Conservation (phyloP, 139 green algal species). For the Picocystis salinarum region DNA sequence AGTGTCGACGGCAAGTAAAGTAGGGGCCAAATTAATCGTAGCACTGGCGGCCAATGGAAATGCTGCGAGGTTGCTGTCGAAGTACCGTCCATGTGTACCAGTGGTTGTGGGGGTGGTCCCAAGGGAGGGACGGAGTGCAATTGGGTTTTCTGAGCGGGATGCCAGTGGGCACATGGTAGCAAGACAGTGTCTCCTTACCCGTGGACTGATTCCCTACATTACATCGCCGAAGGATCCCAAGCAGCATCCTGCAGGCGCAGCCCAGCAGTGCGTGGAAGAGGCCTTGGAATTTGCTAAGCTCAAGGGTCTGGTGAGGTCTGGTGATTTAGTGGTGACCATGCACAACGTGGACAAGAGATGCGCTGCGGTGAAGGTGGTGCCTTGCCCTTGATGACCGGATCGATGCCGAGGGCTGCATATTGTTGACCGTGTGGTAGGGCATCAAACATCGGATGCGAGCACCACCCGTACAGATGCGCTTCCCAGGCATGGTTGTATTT, state of each 20-base stretch:
- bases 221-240: background rate
- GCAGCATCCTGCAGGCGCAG: background rate
- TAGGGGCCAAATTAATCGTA: conserved; percentile 17
- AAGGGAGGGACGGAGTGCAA: conserved; percentile 9
- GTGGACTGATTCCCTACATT: conserved; percentile 16
- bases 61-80: conserved; percentile 24
- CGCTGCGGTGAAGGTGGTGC: background rate
- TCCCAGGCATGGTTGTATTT: too few species aligned
- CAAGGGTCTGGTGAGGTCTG: background rate
- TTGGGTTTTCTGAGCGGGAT: conserved; percentile 14
- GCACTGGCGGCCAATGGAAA: conserved; percentile 21
- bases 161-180: conserved; percentile 10
- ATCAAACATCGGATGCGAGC: too few species aligned
- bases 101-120: conserved; percentile 26
- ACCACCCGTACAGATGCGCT: too few species aligned
- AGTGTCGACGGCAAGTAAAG: conserved; percentile 4
- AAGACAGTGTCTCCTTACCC: conserved; percentile 20
- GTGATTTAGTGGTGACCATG: background rate
- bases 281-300: background rate
- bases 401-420: too few species aligned
- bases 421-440: too few species aligned
- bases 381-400: background rate
- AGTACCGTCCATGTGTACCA: conserved; percentile 24
- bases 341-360: background rate
- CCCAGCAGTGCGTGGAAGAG: background rate